Conservation (phyloP, 1,139 yeast species). For the Sugiyamaella novakii region DNA sequence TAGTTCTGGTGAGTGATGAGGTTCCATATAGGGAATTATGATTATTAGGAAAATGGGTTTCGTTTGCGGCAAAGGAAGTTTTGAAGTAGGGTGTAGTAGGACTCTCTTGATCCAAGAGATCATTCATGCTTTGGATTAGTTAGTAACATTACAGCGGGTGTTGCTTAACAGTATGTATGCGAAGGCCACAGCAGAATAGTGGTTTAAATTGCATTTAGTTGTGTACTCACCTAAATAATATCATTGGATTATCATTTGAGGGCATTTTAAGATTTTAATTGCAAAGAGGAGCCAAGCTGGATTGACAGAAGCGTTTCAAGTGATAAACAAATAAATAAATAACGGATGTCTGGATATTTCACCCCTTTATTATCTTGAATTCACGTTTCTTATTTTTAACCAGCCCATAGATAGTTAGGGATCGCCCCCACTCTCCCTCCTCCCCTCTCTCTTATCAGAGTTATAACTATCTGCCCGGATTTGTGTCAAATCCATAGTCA, state of each 20-base stretch:
- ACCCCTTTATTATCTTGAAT: constrained; percentile 1
- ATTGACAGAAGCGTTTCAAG: no score
- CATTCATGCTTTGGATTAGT: constrained; percentile 15
- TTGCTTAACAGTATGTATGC: constrained; percentile 5
- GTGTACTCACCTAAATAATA: constrained; percentile 13
- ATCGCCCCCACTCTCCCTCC: no score
- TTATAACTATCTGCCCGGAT: no score
- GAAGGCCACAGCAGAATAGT: neutral
- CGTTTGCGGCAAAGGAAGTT: constrained; percentile 10
- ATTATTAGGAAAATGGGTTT: neutral
- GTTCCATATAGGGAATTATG: neutral
- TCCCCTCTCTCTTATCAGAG: no score
- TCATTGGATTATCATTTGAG: constrained; percentile 3
- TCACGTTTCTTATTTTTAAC: neutral
- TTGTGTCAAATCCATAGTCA: no score
- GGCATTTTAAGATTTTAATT: no score
- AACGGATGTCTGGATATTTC: neutral
- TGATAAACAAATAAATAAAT: constrained; percentile 1
- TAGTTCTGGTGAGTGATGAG: constrained; percentile 7
- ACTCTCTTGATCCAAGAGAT: constrained; percentile 19
- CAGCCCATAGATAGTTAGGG: no score
- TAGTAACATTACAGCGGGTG: neutral
- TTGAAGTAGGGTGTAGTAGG: constrained; percentile 20
- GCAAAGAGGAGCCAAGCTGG: no score
- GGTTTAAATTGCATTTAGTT: constrained; percentile 2